These are phyloP conservation scores for Penicillium salamii DNA, from an alignment of 495 filamentous ascomycete species.

Conservation along the genomic window DNA sequence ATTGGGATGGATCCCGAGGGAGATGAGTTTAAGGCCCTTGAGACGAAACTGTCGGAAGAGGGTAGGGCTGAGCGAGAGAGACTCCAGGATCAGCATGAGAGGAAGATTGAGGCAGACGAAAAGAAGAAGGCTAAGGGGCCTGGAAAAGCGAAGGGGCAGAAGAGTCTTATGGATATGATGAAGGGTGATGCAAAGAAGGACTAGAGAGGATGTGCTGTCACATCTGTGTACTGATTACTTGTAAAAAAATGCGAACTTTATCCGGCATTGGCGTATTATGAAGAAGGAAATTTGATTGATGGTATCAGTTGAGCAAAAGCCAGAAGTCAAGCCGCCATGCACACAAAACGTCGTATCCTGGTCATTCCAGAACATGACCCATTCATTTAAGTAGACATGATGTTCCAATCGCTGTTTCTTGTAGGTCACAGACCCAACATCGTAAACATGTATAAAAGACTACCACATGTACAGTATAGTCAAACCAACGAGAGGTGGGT, in stretches of 20 bases:
- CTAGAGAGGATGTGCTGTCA: background rate
- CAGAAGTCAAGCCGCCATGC: conserved; percentile 21
- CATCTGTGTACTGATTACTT: background rate
- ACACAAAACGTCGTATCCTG: conserved; percentile 10
- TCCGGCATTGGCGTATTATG: background rate
- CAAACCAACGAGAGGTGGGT: conserved; percentile 13
- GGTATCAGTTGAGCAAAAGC: conserved; percentile 26
- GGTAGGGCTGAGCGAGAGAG: conserved; percentile 70
- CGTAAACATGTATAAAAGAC: conserved; percentile 4
- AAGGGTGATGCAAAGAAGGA: conserved; percentile 14
- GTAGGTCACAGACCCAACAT: conserved; percentile 11
- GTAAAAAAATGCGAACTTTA: background rate
- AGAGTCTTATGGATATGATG: conserved; percentile 44
- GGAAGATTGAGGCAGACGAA: conserved; percentile 59
- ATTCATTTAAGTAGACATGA: conserved; percentile 5
- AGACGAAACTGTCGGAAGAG: conserved; percentile 60
- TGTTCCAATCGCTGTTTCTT: background rate
- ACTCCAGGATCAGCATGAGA: conserved; percentile 71
- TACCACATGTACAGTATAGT: conserved; percentile 15
- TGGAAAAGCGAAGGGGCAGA: conserved; percentile 35
- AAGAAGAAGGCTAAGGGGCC: conserved; percentile 48
- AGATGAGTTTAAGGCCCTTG: conserved; percentile 63
- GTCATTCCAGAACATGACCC: conserved; percentile 4
- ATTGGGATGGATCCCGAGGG: conserved; percentile 76
- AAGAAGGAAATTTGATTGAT: conserved; percentile 20